Evolutionary conservation across 805 yeast species (phyloP).

Genomic region (Candida sithepensis): DNA sequence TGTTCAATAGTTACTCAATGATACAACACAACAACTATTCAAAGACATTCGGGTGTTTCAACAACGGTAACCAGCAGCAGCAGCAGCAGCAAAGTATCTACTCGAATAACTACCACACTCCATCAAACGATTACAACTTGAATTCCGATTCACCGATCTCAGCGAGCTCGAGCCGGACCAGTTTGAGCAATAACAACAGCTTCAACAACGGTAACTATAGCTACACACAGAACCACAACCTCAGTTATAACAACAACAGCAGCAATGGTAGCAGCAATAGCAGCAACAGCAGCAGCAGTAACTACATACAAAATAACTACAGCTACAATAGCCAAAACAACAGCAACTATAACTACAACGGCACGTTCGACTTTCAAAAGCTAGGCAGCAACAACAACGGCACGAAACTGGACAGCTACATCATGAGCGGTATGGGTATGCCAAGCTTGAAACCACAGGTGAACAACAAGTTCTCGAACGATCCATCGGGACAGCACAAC

Average conservation of each 20-base stretch:
- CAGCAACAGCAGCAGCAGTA: too few species aligned
- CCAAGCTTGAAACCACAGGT: too few species aligned
- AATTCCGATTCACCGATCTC: background rate
- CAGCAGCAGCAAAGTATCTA: background rate
- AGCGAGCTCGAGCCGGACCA: background rate
- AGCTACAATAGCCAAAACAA: too few species aligned
- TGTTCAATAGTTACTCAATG: too few species aligned
- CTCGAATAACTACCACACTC: background rate
- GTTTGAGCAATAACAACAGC: background rate
- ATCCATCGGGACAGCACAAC: too few species aligned
- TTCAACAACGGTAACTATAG: background rate
- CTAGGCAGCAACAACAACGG: too few species aligned
- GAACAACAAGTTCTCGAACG: too few species aligned
- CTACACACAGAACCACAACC: constrained; percentile 1
- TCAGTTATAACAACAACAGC: constrained; percentile 3
- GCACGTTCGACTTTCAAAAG: too few species aligned
- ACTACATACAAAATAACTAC: too few species aligned
- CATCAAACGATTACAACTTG: background rate
- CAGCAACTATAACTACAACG: too few species aligned
- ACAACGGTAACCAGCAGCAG: constrained; percentile 2
- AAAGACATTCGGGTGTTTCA: background rate
- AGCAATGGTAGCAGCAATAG: background rate
- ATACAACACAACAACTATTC: background rate
- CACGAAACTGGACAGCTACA: too few species aligned
- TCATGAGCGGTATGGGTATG: too few species aligned